Evolutionary conservation across 805 yeast genomes (phyloP).

Genomic region (Sugiyamaella smithiae): DNA sequence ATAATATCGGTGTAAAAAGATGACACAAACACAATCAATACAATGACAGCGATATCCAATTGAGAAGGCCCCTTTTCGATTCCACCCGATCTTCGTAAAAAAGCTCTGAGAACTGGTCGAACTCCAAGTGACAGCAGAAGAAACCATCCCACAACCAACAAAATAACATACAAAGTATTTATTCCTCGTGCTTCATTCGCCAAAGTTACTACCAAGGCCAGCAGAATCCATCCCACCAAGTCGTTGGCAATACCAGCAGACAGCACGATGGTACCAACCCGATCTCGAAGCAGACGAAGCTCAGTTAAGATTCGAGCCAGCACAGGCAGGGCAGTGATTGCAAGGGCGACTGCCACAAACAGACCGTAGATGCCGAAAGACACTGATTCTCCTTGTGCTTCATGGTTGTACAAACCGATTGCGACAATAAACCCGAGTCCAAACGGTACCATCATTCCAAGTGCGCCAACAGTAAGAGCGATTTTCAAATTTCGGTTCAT

Average conservation of each 20-base stretch:
- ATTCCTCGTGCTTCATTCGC: conserved; percentile 70
- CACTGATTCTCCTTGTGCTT: conserved; percentile 35
- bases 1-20: conserved; percentile 79
- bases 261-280: conserved; percentile 60
- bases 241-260: conserved; percentile 84
- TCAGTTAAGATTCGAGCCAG: conserved; percentile 76
- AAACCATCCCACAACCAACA: conserved; percentile 69
- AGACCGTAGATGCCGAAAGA: conserved; percentile 74
- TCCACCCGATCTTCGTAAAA: conserved; percentile 51
- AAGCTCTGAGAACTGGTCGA: conserved; percentile 45
- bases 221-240: conserved; percentile 74
- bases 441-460: conserved; percentile 75
- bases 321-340: conserved; percentile 85
- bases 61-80: conserved; percentile 56
- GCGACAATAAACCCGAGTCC: conserved; percentile 75
- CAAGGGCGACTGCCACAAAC: conserved; percentile 77
- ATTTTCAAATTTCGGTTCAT: conserved; percentile 57
- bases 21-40: conserved; percentile 58
- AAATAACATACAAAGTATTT: conserved; percentile 63
- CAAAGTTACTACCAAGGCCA: conserved; percentile 71
- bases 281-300: conserved; percentile 62
- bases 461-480: conserved; percentile 66
- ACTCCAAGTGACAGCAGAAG: conserved; percentile 57
- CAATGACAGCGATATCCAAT: conserved; percentile 57
- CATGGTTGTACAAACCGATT: conserved; percentile 55